A percentile compares a stretch with the other conserved stretches of the same genome.
Conservation (phyloP, 2,329 filamentous ascomycete genomes). For the Beauveria varroae region DNA sequence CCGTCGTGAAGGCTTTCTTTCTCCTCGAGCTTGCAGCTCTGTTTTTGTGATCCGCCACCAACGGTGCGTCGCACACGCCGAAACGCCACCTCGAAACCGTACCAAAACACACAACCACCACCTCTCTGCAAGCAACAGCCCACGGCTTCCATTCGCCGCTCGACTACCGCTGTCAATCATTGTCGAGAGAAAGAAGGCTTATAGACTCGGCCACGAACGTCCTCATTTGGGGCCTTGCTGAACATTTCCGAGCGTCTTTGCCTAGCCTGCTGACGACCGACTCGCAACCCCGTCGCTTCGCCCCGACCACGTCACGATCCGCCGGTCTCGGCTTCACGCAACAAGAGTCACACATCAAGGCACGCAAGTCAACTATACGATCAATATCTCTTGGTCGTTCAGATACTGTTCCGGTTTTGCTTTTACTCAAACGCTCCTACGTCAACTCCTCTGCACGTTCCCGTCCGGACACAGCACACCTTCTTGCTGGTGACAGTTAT, state of each 20-base stretch:
- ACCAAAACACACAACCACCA: neutral
- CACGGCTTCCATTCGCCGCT: constrained; percentile 2
- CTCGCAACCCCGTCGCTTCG: constrained; percentile 3
- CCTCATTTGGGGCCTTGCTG: neutral
- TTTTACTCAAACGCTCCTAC: neutral
- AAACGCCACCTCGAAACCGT: constrained; percentile 4
- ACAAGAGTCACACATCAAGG: constrained; percentile 1
- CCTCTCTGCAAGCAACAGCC: constrained; percentile 6
- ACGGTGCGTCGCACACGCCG: neutral
- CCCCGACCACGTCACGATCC: constrained; percentile 9
- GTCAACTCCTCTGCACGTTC: constrained; percentile 1
- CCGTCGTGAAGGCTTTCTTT: constrained; percentile 11
- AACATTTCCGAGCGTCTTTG: neutral
- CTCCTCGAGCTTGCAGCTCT: constrained; percentile 15
- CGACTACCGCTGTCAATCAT: neutral
- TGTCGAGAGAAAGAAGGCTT: constrained; percentile 10
- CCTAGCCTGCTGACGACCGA: neutral
- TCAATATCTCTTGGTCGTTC: neutral
- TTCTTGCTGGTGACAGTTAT: constrained; percentile 4
- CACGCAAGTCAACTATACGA: neutral
- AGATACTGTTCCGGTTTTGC: neutral
- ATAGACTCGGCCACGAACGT: neutral
- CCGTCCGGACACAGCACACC: neutral
- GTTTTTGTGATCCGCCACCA: constrained; percentile 1
- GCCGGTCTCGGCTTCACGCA: constrained; percentile 8